Conservation (phyloP, 2,329 filamentous ascomycete species). For the Plenodomus tracheiphilus region DNA sequence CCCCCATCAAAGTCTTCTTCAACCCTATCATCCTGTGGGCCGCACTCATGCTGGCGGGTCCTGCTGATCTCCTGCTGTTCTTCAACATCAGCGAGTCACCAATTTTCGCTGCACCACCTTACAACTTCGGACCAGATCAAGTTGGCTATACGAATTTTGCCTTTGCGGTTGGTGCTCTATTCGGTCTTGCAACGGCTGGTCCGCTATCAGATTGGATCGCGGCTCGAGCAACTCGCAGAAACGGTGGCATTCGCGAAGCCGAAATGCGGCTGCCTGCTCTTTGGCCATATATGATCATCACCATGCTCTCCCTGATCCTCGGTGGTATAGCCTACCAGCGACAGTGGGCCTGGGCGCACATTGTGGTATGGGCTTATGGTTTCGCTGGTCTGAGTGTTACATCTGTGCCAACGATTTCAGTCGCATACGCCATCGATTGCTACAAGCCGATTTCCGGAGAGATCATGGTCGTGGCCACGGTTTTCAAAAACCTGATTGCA, state of each 20-base stretch:
- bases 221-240: constrained; percentile 56
- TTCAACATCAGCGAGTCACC: constrained; percentile 57
- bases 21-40: constrained; percentile 50
- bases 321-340: constrained; percentile 55
- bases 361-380: constrained; percentile 55
- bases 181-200: constrained; percentile 60
- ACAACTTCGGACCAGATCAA: constrained; percentile 48
- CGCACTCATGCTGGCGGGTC: constrained; percentile 39
- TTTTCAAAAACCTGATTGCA: constrained; percentile 51
- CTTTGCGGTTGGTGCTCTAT: constrained; percentile 54
- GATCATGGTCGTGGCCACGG: constrained; percentile 51
- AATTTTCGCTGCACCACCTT: constrained; percentile 51
- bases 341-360: constrained; percentile 54
- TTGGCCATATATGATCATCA: constrained; percentile 55
- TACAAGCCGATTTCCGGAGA: constrained; percentile 53
- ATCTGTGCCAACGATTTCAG: constrained; percentile 48
- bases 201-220: constrained; percentile 61
- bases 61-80: constrained; percentile 51
- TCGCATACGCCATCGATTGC: constrained; percentile 52
- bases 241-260: constrained; percentile 59
- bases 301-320: constrained; percentile 53
- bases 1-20: constrained; percentile 49
- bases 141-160: constrained; percentile 56
- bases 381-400: constrained; percentile 49
- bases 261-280: constrained; percentile 58